Conservation (phyloP, 73 alveolate species). For the Tetrahymena thermophila region DNA sequence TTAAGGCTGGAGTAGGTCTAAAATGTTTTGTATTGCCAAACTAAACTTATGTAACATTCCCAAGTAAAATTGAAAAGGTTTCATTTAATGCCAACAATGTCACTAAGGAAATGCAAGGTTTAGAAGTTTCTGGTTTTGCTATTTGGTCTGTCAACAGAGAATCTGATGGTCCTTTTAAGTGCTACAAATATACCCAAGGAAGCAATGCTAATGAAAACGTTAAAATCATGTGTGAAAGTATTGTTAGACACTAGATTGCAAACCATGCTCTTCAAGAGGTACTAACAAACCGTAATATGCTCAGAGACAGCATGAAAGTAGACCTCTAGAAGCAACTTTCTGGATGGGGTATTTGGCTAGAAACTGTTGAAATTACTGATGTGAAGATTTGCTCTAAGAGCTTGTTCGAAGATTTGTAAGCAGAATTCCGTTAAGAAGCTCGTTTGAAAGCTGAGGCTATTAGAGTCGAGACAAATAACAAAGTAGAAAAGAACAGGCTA, state of each 20-base stretch:
- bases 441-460: neutral
- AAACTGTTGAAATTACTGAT: conserved; percentile 20
- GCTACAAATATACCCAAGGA: conserved; percentile 24
- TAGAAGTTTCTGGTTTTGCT: conserved; percentile 23
- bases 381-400: conserved; percentile 5
- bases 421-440: neutral
- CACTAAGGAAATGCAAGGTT: conserved; percentile 31
- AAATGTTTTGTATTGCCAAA: neutral
- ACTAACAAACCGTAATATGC: neutral
- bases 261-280: neutral
- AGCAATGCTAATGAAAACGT: neutral
- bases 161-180: conserved; percentile 45
- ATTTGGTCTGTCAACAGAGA: conserved; percentile 35
- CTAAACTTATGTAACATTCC: conserved; percentile 21
- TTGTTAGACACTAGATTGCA: neutral
- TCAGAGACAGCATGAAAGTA: neutral
- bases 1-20: neutral
- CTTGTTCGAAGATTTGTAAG: conserved; percentile 27
- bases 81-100: conserved; percentile 24
- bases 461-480: neutral
- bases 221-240: neutral
- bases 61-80: conserved; percentile 29
- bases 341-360: conserved; percentile 50
- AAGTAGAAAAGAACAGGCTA: neutral
- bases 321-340: neutral